Percentiles rank a stretch among this genome's conserved stretches.
Evolutionary conservation across 441 rosid species (phyloP).

Genomic region (Dalechampia spathulata): DNA sequence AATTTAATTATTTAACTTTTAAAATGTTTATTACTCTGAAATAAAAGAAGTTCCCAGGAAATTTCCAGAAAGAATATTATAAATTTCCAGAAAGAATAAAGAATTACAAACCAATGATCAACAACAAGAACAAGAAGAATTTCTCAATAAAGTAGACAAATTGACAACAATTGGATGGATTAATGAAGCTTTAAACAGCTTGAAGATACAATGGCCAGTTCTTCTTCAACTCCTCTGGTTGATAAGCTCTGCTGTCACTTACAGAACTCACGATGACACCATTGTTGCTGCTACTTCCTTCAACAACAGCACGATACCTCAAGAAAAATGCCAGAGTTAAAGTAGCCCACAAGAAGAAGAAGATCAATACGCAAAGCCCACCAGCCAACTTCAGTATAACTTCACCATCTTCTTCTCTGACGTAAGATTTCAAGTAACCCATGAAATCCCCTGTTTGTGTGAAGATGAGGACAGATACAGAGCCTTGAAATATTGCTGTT

Average conservation of each 20-base stretch:
- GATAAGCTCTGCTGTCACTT: constrained; percentile 26
- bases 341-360: constrained; percentile 71
- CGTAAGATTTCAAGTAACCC: constrained; percentile 59
- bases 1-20: no score
- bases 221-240: constrained; percentile 45
- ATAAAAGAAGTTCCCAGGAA: no score
- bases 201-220: constrained; percentile 81
- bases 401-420: constrained; percentile 58
- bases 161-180: no score
- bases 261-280: constrained; percentile 16
- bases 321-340: constrained; percentile 66
- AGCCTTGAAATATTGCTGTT: constrained; percentile 79
- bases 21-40: no score
- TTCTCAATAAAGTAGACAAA: no score
- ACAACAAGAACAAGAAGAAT: neutral
- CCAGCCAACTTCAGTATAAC: constrained; percentile 72
- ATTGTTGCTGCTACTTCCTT: constrained; percentile 18
- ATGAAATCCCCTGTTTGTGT: constrained; percentile 59
- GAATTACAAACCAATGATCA: no score
- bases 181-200: constrained; percentile 8
- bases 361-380: constrained; percentile 61
- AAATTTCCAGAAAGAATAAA: no score
- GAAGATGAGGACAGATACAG: constrained; percentile 64
- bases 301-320: constrained; percentile 55
- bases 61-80: no score